Conservation (phyloP, 768 basidiomycete species). For the Auriscalpium microsporum region DNA sequence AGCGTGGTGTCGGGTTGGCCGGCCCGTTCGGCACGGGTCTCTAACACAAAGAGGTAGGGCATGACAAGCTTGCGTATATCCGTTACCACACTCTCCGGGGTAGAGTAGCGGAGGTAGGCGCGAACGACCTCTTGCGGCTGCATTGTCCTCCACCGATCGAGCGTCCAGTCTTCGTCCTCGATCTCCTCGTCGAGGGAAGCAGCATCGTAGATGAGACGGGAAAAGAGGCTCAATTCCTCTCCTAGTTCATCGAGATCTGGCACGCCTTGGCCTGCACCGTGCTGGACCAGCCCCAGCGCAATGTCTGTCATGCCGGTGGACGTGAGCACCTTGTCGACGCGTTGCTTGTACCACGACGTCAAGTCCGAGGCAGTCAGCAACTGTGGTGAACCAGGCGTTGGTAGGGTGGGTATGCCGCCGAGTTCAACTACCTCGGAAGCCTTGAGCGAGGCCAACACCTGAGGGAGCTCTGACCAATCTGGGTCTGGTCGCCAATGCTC, state of each 20-base stretch:
- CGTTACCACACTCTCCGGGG: constrained; percentile 49
- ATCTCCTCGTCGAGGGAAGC: constrained; percentile 37
- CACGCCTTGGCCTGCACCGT: constrained; percentile 76
- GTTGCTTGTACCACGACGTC: constrained; percentile 64
- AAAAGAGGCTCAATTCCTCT: constrained; percentile 85
- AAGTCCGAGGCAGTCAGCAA: constrained; percentile 45
- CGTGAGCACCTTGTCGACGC: constrained; percentile 53
- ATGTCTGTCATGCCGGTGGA: constrained; percentile 70
- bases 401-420: background rate
- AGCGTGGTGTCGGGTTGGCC: constrained; percentile 62
- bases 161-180: constrained; percentile 60
- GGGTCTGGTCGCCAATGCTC: constrained; percentile 41
- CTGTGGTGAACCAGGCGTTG: constrained; percentile 5
- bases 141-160: constrained; percentile 66
- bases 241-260: constrained; percentile 76
- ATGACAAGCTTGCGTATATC: constrained; percentile 75
- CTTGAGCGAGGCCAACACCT: constrained; percentile 35
- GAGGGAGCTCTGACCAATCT: constrained; percentile 52
- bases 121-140: constrained; percentile 53
- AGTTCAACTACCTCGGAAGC: constrained; percentile 17
- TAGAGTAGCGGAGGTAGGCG: constrained; percentile 72
- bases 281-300: constrained; percentile 74
- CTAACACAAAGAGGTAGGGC: constrained; percentile 90
- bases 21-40: constrained; percentile 76
- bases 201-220: constrained; percentile 80